Evolutionary conservation across 371 early-diverging fungal species (phyloP).

Genomic region (Parasitella parasitica): DNA sequence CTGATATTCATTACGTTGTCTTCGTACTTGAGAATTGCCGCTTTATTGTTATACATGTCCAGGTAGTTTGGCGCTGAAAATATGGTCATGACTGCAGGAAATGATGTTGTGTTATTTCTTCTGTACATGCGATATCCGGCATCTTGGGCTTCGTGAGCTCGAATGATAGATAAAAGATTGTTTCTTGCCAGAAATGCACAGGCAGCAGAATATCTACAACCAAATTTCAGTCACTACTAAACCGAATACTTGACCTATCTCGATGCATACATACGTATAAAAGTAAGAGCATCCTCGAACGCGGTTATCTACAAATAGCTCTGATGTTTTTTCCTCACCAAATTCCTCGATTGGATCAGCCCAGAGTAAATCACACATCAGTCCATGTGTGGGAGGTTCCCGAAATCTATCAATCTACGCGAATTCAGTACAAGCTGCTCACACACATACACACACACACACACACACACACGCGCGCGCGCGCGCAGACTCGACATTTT

Average conservation of each 20-base stretch:
- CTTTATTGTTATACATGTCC: conserved; percentile 98
- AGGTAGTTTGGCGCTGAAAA: conserved; percentile 98
- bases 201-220: conserved; percentile 79
- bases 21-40: conserved; percentile 95
- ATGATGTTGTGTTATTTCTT: conserved; percentile 89
- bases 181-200: conserved; percentile 93
- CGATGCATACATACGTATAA: conserved; percentile 56
- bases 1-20: conserved; percentile 97
- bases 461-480: too few species aligned
- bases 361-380: conserved; percentile 98
- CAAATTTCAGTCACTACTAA: not conserved
- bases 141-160: conserved; percentile 99
- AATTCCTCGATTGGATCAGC: conserved; percentile 96
- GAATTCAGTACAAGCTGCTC: not conserved
- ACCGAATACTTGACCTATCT: too few species aligned
- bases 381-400: conserved; percentile 92
- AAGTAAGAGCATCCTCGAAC: conserved; percentile 96
- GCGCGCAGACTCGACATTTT: too few species aligned
- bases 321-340: conserved; percentile 85
- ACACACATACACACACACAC: too few species aligned
- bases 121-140: conserved; percentile 97
- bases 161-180: conserved; percentile 88
- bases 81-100: conserved; percentile 95
- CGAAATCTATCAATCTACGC: conserved; percentile 89
- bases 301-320: conserved; percentile 85